A percentile compares a stretch with the other conserved stretches of the same genome.
Conservation (phyloP, 1,284 basidiomycete species). For the Neotropicomus parvogracilis region DNA sequence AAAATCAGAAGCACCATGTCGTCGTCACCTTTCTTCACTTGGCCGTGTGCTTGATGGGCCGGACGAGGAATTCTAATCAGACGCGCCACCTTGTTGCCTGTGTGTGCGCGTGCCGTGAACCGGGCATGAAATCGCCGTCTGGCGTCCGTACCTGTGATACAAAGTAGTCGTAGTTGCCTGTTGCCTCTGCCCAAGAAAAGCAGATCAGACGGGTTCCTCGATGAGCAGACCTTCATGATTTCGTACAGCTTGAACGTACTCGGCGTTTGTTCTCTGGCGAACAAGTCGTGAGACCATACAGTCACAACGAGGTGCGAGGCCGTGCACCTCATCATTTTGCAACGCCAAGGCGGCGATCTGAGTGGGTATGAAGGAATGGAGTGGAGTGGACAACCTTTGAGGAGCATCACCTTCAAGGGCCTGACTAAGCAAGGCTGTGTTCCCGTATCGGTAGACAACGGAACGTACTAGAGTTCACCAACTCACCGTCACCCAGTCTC, state of each 20-base stretch:
- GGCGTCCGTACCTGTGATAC: too few species aligned
- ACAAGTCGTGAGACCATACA: slow-evolving; percentile 14
- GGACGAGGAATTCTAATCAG: slow-evolving; percentile 11
- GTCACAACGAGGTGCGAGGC: slow-evolving; percentile 13
- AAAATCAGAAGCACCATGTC: slow-evolving; percentile 85
- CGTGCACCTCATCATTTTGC: slow-evolving; percentile 80
- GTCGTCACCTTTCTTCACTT: slow-evolving; percentile 68
- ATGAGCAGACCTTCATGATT: slow-evolving; percentile 69
- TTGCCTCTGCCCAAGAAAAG: slow-evolving; percentile 81
- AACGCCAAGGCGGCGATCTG: slow-evolving; percentile 66
- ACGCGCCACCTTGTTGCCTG: neutral
- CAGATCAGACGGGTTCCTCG: slow-evolving; percentile 66
- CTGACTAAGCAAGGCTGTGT: too few species aligned
- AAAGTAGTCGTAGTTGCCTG: too few species aligned
- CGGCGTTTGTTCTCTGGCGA: slow-evolving; percentile 84
- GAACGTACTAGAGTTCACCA: slow-evolving; percentile 1
- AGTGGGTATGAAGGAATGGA: neutral
- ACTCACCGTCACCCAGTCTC: neutral
- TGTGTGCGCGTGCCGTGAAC: slow-evolving; percentile 1
- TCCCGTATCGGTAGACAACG: slow-evolving; percentile 4
- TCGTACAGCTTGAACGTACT: slow-evolving; percentile 79
- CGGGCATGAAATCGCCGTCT: slow-evolving; percentile 10
- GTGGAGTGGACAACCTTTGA: slow-evolving; percentile 12
- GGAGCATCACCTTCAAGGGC: too few species aligned
- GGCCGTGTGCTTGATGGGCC: slow-evolving; percentile 84